Evolutionary conservation across 2,329 filamentous ascomycete species (phyloP).

Genomic region (Lachnellula cervina): DNA sequence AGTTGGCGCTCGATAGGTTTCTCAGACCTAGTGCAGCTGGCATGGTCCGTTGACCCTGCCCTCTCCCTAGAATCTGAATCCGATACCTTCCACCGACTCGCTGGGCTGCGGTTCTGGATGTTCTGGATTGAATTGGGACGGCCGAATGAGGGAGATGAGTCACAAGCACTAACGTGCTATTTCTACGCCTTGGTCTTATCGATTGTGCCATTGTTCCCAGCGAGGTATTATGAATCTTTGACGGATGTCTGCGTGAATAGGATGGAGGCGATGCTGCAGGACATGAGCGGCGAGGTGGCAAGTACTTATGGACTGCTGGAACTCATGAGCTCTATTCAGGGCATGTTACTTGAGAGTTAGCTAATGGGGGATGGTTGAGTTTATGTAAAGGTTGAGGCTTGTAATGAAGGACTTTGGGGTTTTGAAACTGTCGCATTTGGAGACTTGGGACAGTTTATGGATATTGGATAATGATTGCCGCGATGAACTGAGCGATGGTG

Average conservation of each 20-base stretch:
- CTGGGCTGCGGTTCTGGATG: conserved; percentile 17
- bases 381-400: background rate
- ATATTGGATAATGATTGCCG: background rate
- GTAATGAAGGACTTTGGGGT: background rate
- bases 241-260: background rate
- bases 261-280: conserved; percentile 3
- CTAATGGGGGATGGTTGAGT: background rate
- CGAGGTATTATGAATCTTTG: conserved; percentile 7
- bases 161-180: conserved; percentile 4
- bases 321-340: background rate
- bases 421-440: background rate
- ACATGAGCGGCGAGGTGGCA: background rate
- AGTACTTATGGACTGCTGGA: background rate
- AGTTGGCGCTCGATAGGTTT: conserved; percentile 13
- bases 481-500: background rate
- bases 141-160: background rate
- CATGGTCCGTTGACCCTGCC: background rate
- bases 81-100: conserved; percentile 11
- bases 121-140: conserved; percentile 19
- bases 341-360: background rate
- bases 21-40: conserved; percentile 11
- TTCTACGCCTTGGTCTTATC: conserved; percentile 15
- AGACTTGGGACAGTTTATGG: background rate
- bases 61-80: conserved; percentile 1
- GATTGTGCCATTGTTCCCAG: conserved; percentile 15